Conservation (phyloP, 2,329 filamentous ascomycete species). For the Venturia effusa region DNA sequence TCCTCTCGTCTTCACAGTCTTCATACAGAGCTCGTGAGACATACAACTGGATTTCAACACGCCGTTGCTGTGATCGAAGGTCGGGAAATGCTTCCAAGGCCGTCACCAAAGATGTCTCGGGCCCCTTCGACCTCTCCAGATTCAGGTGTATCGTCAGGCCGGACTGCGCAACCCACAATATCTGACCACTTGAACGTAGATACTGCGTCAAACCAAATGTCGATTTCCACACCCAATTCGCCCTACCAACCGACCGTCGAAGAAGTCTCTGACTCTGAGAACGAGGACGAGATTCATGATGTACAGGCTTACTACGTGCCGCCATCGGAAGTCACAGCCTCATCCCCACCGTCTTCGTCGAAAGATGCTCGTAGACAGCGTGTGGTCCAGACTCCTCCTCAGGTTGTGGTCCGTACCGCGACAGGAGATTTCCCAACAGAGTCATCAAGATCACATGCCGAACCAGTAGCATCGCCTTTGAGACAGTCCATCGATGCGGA, state of each 20-base stretch:
- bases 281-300: constrained; percentile 5
- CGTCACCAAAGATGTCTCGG: neutral
- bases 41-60: neutral
- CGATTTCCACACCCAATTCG: constrained; percentile 1
- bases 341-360: neutral
- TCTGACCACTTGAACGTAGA: neutral
- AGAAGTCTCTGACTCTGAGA: constrained; percentile 3
- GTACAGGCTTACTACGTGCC: constrained; percentile 5
- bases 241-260: constrained; percentile 12
- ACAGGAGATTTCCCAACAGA: constrained; percentile 7
- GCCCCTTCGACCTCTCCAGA: neutral
- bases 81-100: neutral
- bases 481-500: neutral
- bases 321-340: neutral
- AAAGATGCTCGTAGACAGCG: neutral
- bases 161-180: neutral
- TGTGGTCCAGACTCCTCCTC: constrained; percentile 1
- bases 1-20: neutral
- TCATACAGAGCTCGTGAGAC: constrained; percentile 1
- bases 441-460: neutral
- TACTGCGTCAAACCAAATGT: neutral
- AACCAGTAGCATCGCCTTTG: neutral
- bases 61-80: constrained; percentile 4
- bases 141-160: neutral
- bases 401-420: constrained; percentile 8